Conservation (phyloP, 192 early-diverging fungal genomes). For the Dimargaris cristalligena region DNA sequence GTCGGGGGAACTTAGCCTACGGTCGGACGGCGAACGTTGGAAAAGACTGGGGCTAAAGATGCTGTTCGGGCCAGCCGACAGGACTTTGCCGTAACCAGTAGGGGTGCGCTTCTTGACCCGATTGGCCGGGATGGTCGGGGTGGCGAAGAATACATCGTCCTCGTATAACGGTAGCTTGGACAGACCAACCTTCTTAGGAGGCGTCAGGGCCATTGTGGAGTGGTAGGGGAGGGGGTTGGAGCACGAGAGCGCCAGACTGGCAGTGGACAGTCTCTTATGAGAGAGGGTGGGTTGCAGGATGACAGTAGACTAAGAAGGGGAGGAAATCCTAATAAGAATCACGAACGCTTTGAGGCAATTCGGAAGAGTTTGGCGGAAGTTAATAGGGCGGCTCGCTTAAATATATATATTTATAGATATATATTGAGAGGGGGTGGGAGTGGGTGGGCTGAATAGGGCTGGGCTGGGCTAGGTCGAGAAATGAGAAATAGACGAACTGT, state of each 20-base stretch:
- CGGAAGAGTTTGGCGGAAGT: no score
- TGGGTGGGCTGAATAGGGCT: no score
- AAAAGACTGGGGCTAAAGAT: not conserved
- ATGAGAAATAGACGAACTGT: no score
- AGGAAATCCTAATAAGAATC: no score
- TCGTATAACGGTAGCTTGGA: not conserved
- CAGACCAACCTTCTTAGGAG: constrained; percentile 1
- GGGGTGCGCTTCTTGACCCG: constrained; percentile 1
- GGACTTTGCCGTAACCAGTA: not conserved
- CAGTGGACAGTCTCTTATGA: not conserved
- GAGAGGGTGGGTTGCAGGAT: not conserved
- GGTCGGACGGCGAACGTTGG: no score
- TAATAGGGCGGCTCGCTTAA: no score
- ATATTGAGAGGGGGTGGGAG: no score
- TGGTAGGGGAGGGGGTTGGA: not conserved
- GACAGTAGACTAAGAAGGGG: not conserved
- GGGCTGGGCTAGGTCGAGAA: no score
- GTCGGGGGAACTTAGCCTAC: no score
- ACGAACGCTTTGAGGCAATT: no score
- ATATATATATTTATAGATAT: no score
- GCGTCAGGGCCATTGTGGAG: constrained; percentile 6
- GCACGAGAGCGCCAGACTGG: not conserved
- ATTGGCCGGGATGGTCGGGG: constrained; percentile 1
- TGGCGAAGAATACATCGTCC: constrained; percentile 10
- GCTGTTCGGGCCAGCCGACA: not conserved